These are phyloP conservation scores for Penicillium argentinense DNA, from an alignment of 495 filamentous ascomycete genomes.

Conservation along the genomic window DNA sequence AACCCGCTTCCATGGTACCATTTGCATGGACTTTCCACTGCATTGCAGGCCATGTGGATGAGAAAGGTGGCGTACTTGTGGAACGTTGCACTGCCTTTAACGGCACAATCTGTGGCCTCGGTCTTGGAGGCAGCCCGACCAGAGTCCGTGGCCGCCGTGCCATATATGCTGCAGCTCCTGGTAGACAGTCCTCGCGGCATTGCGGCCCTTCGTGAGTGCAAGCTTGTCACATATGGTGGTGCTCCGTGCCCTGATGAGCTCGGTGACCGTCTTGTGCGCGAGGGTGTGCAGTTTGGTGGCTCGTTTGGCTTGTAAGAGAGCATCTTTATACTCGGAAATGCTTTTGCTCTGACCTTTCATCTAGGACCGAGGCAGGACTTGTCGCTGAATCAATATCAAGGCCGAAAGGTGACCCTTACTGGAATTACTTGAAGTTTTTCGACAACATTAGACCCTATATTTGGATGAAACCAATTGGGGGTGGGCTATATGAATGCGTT, in stretches of 20 bases:
- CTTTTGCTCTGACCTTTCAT: constrained; percentile 1
- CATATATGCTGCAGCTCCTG: constrained; percentile 57
- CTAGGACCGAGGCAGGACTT: constrained; percentile 56
- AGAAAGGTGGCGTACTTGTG: constrained; percentile 51
- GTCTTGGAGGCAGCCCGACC: constrained; percentile 47
- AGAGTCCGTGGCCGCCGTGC: constrained; percentile 55
- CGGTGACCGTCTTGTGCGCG: constrained; percentile 50
- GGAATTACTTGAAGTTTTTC: constrained; percentile 54
- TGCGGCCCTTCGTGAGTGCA: constrained; percentile 42
- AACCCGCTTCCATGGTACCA: constrained; percentile 58
- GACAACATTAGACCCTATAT: constrained; percentile 46
- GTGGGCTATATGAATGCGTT: constrained; percentile 51
- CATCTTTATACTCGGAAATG: not conserved
- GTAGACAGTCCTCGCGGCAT: constrained; percentile 49
- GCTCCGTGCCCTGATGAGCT: constrained; percentile 57
- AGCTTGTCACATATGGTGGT: constrained; percentile 51
- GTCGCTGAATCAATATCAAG: constrained; percentile 51
- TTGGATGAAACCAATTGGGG: constrained; percentile 49
- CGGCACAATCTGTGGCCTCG: constrained; percentile 43
- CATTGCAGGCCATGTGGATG: constrained; percentile 52
- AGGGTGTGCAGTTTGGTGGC: constrained; percentile 48
- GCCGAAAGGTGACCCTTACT: constrained; percentile 45
- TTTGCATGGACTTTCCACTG: constrained; percentile 47
- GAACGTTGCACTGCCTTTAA: constrained; percentile 55
- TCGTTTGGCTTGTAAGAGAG: constrained; percentile 52